These are phyloP conservation scores for Sequoia sempervirens DNA, from an alignment of 75 land plant genomes.

Conservation along the genomic window DNA sequence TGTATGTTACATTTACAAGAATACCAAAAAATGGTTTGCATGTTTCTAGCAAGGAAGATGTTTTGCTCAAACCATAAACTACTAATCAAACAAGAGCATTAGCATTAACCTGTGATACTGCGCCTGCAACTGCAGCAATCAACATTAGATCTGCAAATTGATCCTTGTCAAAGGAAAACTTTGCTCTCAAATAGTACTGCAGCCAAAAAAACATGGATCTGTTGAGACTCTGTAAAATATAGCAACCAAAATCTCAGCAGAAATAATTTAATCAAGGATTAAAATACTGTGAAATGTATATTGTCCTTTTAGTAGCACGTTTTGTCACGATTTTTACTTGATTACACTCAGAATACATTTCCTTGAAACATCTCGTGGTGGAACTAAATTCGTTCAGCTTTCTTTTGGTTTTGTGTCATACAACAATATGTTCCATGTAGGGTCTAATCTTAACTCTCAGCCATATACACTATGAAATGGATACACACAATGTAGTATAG, in stretches of 20 bases:
- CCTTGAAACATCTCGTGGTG: not conserved
- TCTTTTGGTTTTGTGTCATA: not conserved
- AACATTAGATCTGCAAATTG: conserved; percentile 76
- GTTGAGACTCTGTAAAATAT: not conserved
- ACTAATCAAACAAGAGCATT: not conserved
- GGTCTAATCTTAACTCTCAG: not conserved
- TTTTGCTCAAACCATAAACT: not conserved
- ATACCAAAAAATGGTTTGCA: not conserved
- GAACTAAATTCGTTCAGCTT: not conserved
- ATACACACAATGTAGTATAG: not conserved
- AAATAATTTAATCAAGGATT: not conserved
- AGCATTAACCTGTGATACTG: conserved; percentile 56
- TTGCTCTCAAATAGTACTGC: conserved; percentile 81
- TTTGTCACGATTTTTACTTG: not conserved
- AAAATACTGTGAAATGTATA: not conserved
- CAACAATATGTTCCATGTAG: not conserved
- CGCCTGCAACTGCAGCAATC: conserved; percentile 41
- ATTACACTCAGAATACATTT: not conserved
- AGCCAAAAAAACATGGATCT: conserved; percentile 5
- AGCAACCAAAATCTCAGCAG: not conserved
- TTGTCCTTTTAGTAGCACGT: not conserved
- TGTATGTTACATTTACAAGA: not conserved
- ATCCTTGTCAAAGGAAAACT: conserved; percentile 61
- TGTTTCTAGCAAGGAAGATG: too few relatives aligned
- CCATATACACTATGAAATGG: not conserved